Base-by-base conservation (phyloP, 2,329 filamentous ascomycete species). In the Colletotrichum lupini region DNA sequence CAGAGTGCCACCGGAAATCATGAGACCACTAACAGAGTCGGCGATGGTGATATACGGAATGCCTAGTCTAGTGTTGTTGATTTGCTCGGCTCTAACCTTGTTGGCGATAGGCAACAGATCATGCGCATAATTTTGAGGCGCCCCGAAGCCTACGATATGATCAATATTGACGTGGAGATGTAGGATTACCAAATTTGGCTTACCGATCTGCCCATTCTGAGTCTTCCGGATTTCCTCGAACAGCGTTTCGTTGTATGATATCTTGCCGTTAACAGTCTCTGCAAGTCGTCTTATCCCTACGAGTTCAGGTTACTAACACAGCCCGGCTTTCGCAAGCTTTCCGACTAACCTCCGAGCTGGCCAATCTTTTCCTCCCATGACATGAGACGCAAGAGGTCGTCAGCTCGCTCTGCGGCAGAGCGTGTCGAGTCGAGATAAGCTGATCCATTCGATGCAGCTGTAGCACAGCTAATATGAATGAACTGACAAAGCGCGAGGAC, bases 1-100 rank as follows among this genome's bases (percentile, higher is more conserved):
- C 1, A 82, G 57, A 0, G 81, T 81, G 12, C 79, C 80, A 4
- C 79, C 78, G 1, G 77, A 76, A 7, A 81, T 75, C 62, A 76
- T 80, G 1, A 81, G 69, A 3, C 78, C 78, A 35, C 81, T 82
- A 3, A 82, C 74, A 0, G 78, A 81, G 66, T 80, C 78, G 2
- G 78, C 63, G 16, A 80, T 74, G 6, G 73, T 76, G 55, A 80
- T 77, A 16, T 77, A 79, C 5, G 78, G 77, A 28, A 79, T 77
- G 6, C 74, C 72, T 4, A 77, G 74, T 7, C 69, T 65, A 2
- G 74, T 74, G 37, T 62, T 68, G n/a, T 77, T 76, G 30, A 75
- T 68, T 60, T 76, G 76, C 28, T 77, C 68, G 56, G 75, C 37
- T 59, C 73, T 78, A 5, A 79, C 59, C 6, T 76, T 68, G 58